phyloP scores from a whole-genome alignment of 495 filamentous ascomycete genomes.

The Neurospora sublineolata region DNA sequence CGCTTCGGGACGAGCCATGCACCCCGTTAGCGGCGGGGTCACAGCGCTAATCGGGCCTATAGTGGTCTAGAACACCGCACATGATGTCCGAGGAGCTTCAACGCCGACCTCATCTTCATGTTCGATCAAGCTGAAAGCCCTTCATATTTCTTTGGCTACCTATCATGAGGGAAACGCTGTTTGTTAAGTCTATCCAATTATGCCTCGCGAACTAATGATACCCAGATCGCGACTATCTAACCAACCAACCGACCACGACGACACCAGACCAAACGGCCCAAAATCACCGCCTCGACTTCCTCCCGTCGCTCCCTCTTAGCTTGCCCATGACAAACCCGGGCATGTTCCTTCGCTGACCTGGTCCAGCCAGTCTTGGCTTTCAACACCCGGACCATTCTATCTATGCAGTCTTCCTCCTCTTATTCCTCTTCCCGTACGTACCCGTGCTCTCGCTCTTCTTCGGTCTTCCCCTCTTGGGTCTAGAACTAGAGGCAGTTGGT shows the following conservation, averaged over 20 bases:
- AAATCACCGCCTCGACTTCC: neutral
- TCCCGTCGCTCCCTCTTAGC: neutral
- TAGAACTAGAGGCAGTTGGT: neutral
- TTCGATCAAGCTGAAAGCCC: neutral
- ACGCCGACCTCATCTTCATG: neutral
- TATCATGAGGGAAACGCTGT: fast-evolving
- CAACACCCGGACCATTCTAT: no score
- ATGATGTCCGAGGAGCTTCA: neutral
- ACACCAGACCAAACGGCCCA: neutral
- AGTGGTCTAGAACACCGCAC: neutral
- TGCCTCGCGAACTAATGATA: fast-evolving
- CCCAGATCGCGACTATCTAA: neutral
- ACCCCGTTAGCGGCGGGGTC: neutral
- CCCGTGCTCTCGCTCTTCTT: neutral
- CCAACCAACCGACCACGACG: no score
- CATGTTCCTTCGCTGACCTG: neutral
- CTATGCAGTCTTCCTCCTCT: no score
- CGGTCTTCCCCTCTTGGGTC: neutral
- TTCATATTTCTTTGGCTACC: neutral
- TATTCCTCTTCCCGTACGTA: neutral
- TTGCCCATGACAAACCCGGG: neutral
- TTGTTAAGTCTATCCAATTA: neutral
- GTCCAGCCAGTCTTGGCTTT: neutral
- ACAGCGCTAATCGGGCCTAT: neutral
- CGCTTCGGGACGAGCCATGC: neutral